Percentiles rank a stretch among this genome's conserved stretches.
phyloP scores from a whole-genome alignment of 2,329 filamentous ascomycete species.

The Geoglossum cookeanum region DNA sequence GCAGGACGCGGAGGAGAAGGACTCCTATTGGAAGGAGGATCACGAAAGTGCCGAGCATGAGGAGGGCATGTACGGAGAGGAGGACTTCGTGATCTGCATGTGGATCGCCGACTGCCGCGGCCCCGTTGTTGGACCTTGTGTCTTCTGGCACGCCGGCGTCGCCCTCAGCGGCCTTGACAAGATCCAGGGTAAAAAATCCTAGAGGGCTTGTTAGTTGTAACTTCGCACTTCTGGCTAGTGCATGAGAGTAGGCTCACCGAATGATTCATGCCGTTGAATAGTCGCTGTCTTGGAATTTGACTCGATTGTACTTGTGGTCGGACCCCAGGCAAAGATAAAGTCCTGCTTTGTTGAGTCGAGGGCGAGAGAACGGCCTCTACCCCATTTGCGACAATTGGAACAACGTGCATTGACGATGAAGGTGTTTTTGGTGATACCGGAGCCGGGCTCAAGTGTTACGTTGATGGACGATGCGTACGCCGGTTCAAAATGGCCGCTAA shows the following conservation, averaged over 20 bases:
- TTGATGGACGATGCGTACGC: slow-evolving; percentile 14
- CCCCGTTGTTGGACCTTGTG: not conserved
- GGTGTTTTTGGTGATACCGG: slow-evolving; percentile 15
- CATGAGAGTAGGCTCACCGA: slow-evolving; percentile 14
- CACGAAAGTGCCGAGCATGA: slow-evolving; percentile 37
- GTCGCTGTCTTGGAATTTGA: slow-evolving; percentile 16
- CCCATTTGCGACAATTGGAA: slow-evolving; percentile 21
- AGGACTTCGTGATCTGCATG: not conserved
- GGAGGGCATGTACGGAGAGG: slow-evolving; percentile 12
- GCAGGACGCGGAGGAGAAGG: slow-evolving; percentile 31
- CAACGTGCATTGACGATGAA: slow-evolving; percentile 22
- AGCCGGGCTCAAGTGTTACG: slow-evolving; percentile 11
- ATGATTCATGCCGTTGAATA: slow-evolving; percentile 19
- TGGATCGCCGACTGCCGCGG: slow-evolving; percentile 9
- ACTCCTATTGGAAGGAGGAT: slow-evolving; percentile 38
- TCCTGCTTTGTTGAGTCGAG: slow-evolving; percentile 15
- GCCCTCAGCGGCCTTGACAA: slow-evolving; percentile 18
- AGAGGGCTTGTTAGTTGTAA: no score
- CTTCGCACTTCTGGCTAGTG: no score
- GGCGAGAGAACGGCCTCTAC: slow-evolving; percentile 19
- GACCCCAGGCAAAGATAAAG: slow-evolving; percentile 25
- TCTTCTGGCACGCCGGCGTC: slow-evolving; percentile 17
- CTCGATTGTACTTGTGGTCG: slow-evolving; percentile 15
- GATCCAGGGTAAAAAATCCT: slow-evolving; percentile 20
- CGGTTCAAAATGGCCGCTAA: slow-evolving; percentile 18